Conservation (phyloP, 192 early-diverging fungal species). For the Linnemannia elongata region DNA sequence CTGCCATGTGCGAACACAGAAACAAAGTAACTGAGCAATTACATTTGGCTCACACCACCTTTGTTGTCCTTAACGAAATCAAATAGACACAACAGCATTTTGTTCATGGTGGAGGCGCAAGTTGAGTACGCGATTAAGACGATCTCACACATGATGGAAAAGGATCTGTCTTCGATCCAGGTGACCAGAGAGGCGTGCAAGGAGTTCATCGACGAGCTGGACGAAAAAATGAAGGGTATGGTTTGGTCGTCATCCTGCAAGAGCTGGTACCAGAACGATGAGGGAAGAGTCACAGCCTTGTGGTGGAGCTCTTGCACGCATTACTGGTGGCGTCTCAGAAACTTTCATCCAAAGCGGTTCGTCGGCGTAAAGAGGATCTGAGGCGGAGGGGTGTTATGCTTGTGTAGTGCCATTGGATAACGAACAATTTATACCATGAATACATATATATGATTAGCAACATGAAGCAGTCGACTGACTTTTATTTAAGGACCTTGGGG, state of each 20-base stretch:
- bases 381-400: neutral
- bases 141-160: conserved; percentile 51
- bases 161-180: conserved; percentile 49
- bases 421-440: neutral
- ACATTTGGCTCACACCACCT: neutral
- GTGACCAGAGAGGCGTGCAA: conserved; percentile 40
- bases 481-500: conserved; percentile 29
- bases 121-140: conserved; percentile 59
- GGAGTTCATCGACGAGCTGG: conserved; percentile 33
- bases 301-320: conserved; percentile 27
- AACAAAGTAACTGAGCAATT: neutral
- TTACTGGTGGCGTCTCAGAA: conserved; percentile 37
- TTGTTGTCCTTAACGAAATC: neutral
- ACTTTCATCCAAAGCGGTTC: conserved; percentile 30
- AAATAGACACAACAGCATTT: conserved; percentile 56
- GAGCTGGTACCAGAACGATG: conserved; percentile 63
- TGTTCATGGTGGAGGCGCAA: conserved; percentile 65
- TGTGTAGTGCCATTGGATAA: neutral
- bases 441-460: neutral
- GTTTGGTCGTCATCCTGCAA: conserved; percentile 61
- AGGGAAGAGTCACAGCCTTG: conserved; percentile 44
- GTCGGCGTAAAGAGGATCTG: conserved; percentile 21
- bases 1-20: neutral
- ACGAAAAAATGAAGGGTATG: conserved; percentile 56
- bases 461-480: neutral